Evolutionary conservation across 2,329 filamentous ascomycete species (phyloP), one percentile per base, ranked within the genome.

Genomic region (Lachnum nothofagi): DNA sequence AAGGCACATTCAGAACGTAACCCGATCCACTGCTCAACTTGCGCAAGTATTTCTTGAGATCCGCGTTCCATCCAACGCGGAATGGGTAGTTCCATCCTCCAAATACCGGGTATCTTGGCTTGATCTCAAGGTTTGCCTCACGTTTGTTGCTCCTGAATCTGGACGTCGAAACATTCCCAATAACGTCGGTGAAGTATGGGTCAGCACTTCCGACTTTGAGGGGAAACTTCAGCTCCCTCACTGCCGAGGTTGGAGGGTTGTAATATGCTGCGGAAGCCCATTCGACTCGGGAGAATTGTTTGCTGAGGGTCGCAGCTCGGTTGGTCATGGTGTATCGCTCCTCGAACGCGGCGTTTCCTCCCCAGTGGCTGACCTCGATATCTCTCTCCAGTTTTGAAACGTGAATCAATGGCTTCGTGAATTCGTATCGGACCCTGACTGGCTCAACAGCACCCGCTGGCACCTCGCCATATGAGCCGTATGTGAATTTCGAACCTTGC

Each of bases 11-110:
- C 52, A 98, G 77, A 8, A 95, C 78, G 63, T 88, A 95, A n/a
- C 81, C 79, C 51, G 88, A 82, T 22, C 77, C 77, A 39, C 75
- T 71, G 35, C 79, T 75, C 5, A 68, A 62, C 59, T 75, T 80
- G 61, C 88, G 83, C 57, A 98, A 67, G 67, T 88, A 93, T 49
- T 79, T 80, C 62, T 82, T 82, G 23, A 94, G 76, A 58, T 95
- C 82, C 44, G 87, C 84, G 72, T 97, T 94, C 93, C 93, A 98
- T 59, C 93, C 93, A 49, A 97, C 83, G 51, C 86, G 88, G 75
- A 97, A 98, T 57, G 88, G 93, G 70, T 96, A 97, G 70, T 95
- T 95, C 93, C 93, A 98, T 52, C 88, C 90, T 52, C 93, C 93
- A 63, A 96, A 98, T 20, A 98, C 69, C n/a, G 93, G 93, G 69